Conservation (phyloP, 441 rosid genomes). For the Croton laevigatus region DNA sequence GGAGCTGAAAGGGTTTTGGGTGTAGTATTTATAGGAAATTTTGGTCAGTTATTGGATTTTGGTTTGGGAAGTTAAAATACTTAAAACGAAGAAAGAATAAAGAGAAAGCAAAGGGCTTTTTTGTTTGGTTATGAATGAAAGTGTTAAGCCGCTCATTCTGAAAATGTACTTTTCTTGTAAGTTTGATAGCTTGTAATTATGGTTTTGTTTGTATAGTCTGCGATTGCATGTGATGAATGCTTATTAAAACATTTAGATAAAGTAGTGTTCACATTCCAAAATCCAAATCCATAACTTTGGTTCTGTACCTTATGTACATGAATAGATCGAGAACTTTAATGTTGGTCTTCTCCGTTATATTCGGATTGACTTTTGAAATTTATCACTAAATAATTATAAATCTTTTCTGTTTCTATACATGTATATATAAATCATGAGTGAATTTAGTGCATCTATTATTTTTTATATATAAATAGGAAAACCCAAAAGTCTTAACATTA, state of each 20-base stretch:
- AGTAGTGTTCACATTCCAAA: slow-evolving; percentile 4
- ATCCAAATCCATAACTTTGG: neutral
- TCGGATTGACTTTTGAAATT: too few species aligned
- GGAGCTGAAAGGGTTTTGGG: neutral
- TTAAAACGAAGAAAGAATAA: neutral
- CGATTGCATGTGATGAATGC: slow-evolving; percentile 5
- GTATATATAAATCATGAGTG: too few species aligned
- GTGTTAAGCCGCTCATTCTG: neutral
- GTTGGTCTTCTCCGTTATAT: too few species aligned
- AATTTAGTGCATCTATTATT: too few species aligned
- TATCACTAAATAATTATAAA: too few species aligned
- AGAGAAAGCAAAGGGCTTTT: neutral
- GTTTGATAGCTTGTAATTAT: neutral
- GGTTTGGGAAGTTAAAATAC: neutral
- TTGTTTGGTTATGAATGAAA: neutral
- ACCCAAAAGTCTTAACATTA: too few species aligned
- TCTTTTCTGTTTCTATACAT: too few species aligned
- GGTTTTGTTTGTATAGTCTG: neutral
- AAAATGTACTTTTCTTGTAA: neutral
- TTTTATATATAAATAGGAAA: too few species aligned
- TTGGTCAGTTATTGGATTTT: neutral
- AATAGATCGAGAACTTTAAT: too few species aligned
- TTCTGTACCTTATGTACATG: neutral
- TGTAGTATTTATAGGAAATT: slow-evolving; percentile 9
- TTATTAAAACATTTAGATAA: neutral